Evolutionary conservation across 2,329 filamentous ascomycete species (phyloP).

Genomic region (Cercospora nicotianae): DNA sequence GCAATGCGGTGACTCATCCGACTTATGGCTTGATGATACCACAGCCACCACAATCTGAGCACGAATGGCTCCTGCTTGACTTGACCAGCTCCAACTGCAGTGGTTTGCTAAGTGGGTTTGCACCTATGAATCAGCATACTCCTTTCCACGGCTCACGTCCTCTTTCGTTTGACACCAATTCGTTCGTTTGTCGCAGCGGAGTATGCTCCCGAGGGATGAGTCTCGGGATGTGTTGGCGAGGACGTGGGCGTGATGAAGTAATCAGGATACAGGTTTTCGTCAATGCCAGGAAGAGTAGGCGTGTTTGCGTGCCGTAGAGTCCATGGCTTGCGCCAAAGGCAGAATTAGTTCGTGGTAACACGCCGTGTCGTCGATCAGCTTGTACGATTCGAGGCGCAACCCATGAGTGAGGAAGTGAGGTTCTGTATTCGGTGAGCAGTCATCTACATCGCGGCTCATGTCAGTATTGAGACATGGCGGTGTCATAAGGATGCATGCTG

Average conservation of each 20-base stretch:
- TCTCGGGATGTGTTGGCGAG: not conserved
- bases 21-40: not conserved
- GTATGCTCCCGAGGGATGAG: not conserved
- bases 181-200: not conserved
- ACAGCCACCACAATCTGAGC: not conserved
- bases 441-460: not conserved
- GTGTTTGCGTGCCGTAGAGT: not conserved
- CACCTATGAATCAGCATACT: not conserved
- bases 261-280: too few relatives aligned
- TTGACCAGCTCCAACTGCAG: not conserved
- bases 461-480: not conserved
- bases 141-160: too few relatives aligned
- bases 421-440: too few relatives aligned
- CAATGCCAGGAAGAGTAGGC: not conserved
- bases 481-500: not conserved
- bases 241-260: not conserved
- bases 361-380: too few relatives aligned
- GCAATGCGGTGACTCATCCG: not conserved
- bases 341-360: too few relatives aligned
- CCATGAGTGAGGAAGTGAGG: too few relatives aligned
- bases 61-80: not conserved
- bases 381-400: too few relatives aligned
- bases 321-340: not conserved
- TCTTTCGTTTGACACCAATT: not conserved
- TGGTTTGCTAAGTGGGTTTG: not conserved